Conservation (phyloP, 2,329 filamentous ascomycete genomes). For the Alternaria burnsii region DNA sequence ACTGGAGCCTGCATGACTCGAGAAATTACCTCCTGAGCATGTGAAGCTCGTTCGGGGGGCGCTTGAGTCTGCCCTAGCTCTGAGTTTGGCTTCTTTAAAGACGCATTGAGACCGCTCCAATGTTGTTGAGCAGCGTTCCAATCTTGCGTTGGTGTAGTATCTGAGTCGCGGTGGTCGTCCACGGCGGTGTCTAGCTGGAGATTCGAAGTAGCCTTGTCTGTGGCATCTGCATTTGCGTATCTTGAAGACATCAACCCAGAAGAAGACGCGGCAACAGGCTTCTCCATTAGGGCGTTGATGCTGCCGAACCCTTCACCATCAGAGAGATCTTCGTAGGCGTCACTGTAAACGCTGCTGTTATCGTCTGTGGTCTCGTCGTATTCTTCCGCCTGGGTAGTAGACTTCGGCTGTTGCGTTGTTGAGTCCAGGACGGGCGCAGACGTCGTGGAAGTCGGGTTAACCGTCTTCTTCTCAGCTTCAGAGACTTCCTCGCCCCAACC, state of each 20-base stretch:
- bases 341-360: conserved; percentile 71
- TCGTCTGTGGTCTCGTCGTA: conserved; percentile 46
- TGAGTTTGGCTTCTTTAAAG: conserved; percentile 60
- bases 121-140: conserved; percentile 76
- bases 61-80: conserved; percentile 12
- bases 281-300: conserved; percentile 74
- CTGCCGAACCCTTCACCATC: conserved; percentile 75
- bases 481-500: conserved; percentile 45
- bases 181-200: conserved; percentile 19
- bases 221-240: conserved; percentile 30
- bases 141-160: conserved; percentile 53
- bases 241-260: conserved; percentile 35
- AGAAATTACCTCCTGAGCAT: conserved; percentile 12
- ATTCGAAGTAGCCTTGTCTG: conserved; percentile 22
- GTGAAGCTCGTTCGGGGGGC: not conserved
- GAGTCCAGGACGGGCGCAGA: conserved; percentile 11
- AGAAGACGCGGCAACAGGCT: conserved; percentile 55
- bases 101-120: conserved; percentile 71
- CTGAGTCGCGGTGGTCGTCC: conserved; percentile 16
- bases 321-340: conserved; percentile 77
- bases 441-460: not conserved
- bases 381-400: conserved; percentile 9
- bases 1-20: conserved; percentile 23
- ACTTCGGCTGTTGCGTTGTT: conserved; percentile 6
- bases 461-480: conserved; percentile 5